phyloP scores from a whole-genome alignment of 495 filamentous ascomycete genomes.

The Hypoxylon lenormandii region DNA sequence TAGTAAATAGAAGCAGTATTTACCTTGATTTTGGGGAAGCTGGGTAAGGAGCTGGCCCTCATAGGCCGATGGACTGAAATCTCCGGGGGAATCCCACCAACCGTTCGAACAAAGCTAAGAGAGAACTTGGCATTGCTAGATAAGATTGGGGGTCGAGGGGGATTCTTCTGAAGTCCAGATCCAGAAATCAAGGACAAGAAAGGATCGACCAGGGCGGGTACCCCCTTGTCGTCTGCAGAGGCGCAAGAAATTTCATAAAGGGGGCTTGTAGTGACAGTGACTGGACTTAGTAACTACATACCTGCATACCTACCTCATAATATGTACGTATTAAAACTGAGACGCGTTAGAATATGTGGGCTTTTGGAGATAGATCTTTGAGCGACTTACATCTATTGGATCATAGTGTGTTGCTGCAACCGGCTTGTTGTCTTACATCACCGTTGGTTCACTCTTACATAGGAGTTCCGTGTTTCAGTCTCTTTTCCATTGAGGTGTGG shows the following conservation, averaged over 20 bases:
- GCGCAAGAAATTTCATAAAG: slow-evolving; percentile 1
- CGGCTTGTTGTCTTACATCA: slow-evolving; percentile 28
- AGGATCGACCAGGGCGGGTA: slow-evolving; percentile 26
- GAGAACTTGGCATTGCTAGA: slow-evolving; percentile 36
- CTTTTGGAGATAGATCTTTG: background rate
- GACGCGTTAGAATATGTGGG: background rate
- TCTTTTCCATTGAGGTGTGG: slow-evolving; percentile 12
- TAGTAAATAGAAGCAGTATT: slow-evolving; percentile 31
- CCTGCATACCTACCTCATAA: no score
- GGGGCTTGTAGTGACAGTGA: background rate
- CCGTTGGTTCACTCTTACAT: slow-evolving; percentile 36
- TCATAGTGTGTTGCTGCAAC: slow-evolving; percentile 13
- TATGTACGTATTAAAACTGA: no score
- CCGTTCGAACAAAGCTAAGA: slow-evolving; percentile 20
- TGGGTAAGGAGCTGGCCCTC: slow-evolving; percentile 16
- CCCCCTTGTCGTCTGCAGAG: slow-evolving; percentile 16
- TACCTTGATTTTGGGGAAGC: slow-evolving; percentile 45
- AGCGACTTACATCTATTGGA: background rate
- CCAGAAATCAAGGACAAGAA: slow-evolving; percentile 22
- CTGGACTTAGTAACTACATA: slow-evolving; percentile 1
- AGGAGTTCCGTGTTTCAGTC: slow-evolving; percentile 36
- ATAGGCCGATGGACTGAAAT: slow-evolving; percentile 41
- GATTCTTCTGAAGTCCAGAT: background rate
- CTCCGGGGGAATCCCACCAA: slow-evolving; percentile 39
- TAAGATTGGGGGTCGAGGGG: slow-evolving; percentile 26